Evolutionary conservation across 2,329 filamentous ascomycete species (phyloP), one percentile per base, ranked within the genome.

Genomic region (Coniella vitis): DNA sequence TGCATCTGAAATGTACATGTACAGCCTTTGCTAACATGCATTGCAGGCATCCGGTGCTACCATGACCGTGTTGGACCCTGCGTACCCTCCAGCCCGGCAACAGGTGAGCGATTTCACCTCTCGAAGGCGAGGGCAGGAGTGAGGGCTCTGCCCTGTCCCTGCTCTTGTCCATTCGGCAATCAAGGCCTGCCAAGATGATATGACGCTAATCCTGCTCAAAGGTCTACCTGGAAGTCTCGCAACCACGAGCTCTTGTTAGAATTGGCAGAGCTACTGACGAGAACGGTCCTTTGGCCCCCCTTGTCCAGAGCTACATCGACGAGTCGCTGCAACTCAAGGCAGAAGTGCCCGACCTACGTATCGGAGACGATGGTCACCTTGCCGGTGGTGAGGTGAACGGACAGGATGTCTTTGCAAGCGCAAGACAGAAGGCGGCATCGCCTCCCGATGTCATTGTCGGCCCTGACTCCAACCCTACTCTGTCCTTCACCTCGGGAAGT

Each of bases 31-130:
- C 22, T 53, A 12, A 50, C 39, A 10, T 3, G 29, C 7, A 25
- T 62, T 81, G 61, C 63, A 70, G 38, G 75, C 83, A 41, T 50
- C 51, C 34, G 84, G 83, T 51, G 78, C 78, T 39, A 83, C 76
- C 5, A 71, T 83, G 56, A 80, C 70, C 4, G 79, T 85, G 37
- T 77, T 95, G 17, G 90, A 95, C 63, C 90, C 90, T 20, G 76
- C 78, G 25, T 95, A 95, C 63, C 89, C 90, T 7, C 82, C 87
- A 8, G 83, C 84, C 55, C 74, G 89, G 52, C 89, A 94, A 62
- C 83, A 86, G 51, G 51, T 53, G 25, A 53, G 51, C 37, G 31
- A 45, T 19, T 12, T 3, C 9, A 1, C 29, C 17, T 10, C 22
- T n/a, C 12, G 9, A 37, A 25, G 32, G 25, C 13, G 38, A 7